Evolutionary conservation across 1,139 yeast genomes (phyloP), one percentile per base, ranked within the genome.

Genomic region (Candida labiduridarum): DNA sequence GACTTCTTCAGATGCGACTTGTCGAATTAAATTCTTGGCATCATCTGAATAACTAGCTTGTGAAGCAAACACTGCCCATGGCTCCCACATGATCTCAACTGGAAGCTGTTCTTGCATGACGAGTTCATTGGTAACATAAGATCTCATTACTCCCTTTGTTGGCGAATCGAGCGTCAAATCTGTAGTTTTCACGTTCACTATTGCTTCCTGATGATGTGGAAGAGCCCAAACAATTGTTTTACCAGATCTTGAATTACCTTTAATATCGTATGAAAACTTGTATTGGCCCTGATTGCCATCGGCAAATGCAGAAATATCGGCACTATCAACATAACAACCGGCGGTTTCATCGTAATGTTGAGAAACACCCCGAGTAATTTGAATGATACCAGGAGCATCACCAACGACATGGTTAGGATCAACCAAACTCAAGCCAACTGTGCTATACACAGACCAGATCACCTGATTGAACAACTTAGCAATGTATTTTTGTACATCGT

Each of bases 71-170:
- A 80, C 60, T 0, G 87, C 73, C 80, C 83, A 84, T 1, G 91
- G 90, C 30, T 79, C 84, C 66, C 83, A 80, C 40, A 69, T 68
- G 27, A 87, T 67, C 31, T 74, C 69, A 0, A 65, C 55, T 0
- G 91, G 89, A 25, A 85, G 76, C 11, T 69, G 58, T 25, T 68
- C 66, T 52, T 78, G 80, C 81, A 85, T 80, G 1, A 66, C 66
- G 49, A 86, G 74, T 34, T 61, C 63, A 45, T 77, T 69, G 1
- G 87, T 79, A 4, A 76, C 62, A 58, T 76, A 85, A 0, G 85
- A 89, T 40, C 68, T 72, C 85, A 87, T 87, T 3, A 60, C 63
- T 11, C 96, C 96, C 59, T 82, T 83, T 0, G 88, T 83, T 0
- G 92, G 83, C 0, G 92, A 84, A 55, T 83, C 89, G 42, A 87